Evolutionary conservation across 2,329 filamentous ascomycete species (phyloP), one percentile per base, ranked within the genome.

Genomic region (Aspergillus pseudotamarii): DNA sequence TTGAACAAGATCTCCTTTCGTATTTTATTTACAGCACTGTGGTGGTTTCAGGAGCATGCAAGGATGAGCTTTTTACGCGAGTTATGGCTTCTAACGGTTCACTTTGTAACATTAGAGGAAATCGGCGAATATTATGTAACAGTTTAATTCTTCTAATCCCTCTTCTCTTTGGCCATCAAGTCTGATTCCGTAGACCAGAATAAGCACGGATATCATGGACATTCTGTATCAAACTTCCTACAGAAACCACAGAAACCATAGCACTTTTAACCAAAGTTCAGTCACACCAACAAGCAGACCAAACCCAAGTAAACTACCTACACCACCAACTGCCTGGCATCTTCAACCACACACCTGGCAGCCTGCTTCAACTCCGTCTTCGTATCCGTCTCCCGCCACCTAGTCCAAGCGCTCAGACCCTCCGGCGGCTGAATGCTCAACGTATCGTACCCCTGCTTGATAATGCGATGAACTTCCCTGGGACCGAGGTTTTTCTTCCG

Each of bases 381-480:
- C 82, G 93, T 90, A 68, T 97, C 93, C 2, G 91, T 91, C 81
- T 98, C 95, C 16, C 94, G 84, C 76, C 92, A 98, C 74, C 85
- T 87, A 68, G 93, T 91, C 92, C 93, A 96, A 43, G 89, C 88
- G 75, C 94, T 94, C 69, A 96, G 77, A 0, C 92, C 94, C 74
- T 96, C 94, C 72, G 90, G 93, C 0, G 92, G 89, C 78, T 96
- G 92, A 60, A 99, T 96, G 66, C 91, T 94, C 71, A 99, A 79
- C 41, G 94, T 97, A 78, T 98, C 94, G 73, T 98, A 98, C 0
- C 95, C 95, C 76, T 96, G 91, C 80, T 96, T 96, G 78, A 99
- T 98, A 32, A 97, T 91, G 68, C 91, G 90, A 48, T 90, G 90
- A 45, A 99, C 93, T 75, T 97, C 91, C 57, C 88, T 84, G 43